Evolutionary conservation across 2,329 filamentous ascomycete genomes (phyloP).

Genomic region (Colletotrichum limetticola): DNA sequence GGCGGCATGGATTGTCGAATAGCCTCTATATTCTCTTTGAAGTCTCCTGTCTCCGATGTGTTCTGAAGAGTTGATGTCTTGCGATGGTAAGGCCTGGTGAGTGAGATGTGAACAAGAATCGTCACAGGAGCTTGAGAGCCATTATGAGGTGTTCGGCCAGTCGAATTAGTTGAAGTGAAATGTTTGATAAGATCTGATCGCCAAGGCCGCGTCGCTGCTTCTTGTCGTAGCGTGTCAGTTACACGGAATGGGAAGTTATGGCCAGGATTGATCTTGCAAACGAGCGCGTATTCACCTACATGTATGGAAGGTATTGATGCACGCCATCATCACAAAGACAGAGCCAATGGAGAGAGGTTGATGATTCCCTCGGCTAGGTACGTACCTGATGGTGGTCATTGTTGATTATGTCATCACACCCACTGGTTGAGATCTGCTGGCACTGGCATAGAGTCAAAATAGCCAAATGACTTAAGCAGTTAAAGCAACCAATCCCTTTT

Average conservation of each 20-base stretch:
- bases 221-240: not conserved
- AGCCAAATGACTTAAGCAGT: too few relatives aligned
- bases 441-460: too few relatives aligned
- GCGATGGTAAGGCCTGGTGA: not conserved
- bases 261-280: not conserved
- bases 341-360: not conserved
- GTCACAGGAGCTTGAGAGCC: not conserved
- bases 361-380: not conserved
- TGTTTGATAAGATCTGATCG: not conserved
- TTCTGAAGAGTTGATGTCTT: not conserved
- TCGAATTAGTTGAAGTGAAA: not conserved
- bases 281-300: not conserved
- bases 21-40: not conserved
- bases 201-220: not conserved
- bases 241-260: not conserved
- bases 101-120: not conserved
- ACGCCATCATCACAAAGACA: not conserved
- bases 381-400: too few relatives aligned
- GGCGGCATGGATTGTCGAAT: not conserved
- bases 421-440: too few relatives aligned
- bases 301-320: not conserved
- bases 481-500: too few relatives aligned
- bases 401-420: too few relatives aligned
- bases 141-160: not conserved
- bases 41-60: not conserved